Evolutionary conservation across 805 yeast genomes (phyloP).

Genomic region (Myxozyma vanderwaltii): DNA sequence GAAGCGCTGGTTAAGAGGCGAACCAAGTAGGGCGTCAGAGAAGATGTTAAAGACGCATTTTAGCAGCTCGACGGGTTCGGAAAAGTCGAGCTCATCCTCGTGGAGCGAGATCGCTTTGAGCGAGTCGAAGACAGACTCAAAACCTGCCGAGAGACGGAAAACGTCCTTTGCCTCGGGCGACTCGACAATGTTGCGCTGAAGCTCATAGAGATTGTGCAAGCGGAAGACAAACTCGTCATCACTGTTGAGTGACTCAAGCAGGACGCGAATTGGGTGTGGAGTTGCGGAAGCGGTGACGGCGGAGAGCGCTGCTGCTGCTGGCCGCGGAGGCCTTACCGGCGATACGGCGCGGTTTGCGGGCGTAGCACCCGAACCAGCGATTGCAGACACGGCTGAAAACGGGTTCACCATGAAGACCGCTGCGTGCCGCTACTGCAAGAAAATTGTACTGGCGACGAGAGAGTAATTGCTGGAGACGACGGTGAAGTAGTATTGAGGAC

Average conservation of each 20-base stretch:
- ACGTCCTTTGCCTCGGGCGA: constrained; percentile 33
- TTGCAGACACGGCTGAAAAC: constrained; percentile 8
- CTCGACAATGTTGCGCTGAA: constrained; percentile 34
- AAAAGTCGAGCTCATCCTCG: constrained; percentile 25
- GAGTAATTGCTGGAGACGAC: no score
- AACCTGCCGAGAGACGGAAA: constrained; percentile 33
- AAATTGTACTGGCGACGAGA: no score
- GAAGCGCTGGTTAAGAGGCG: constrained; percentile 25
- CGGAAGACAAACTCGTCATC: constrained; percentile 31
- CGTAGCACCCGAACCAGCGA: constrained; percentile 10
- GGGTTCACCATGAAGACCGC: constrained; percentile 36
- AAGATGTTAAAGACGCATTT: constrained; percentile 33
- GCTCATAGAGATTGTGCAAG: constrained; percentile 31
- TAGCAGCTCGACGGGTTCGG: constrained; percentile 34
- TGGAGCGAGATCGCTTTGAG: constrained; percentile 14
- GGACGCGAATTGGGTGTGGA: constrained; percentile 28
- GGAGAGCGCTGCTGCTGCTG: constrained; percentile 23
- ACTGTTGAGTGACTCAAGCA: constrained; percentile 26
- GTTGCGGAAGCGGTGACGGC: constrained; percentile 28
- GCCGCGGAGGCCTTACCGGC: constrained; percentile 25
- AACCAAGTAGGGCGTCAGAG: constrained; percentile 26
- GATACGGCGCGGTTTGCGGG: constrained; percentile 18
- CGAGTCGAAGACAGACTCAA: constrained; percentile 31
- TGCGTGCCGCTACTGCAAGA: neutral
- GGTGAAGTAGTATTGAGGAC: no score